These are phyloP conservation scores for Suillus variegatus DNA, from an alignment of 768 basidiomycete species.

Conservation along the genomic window DNA sequence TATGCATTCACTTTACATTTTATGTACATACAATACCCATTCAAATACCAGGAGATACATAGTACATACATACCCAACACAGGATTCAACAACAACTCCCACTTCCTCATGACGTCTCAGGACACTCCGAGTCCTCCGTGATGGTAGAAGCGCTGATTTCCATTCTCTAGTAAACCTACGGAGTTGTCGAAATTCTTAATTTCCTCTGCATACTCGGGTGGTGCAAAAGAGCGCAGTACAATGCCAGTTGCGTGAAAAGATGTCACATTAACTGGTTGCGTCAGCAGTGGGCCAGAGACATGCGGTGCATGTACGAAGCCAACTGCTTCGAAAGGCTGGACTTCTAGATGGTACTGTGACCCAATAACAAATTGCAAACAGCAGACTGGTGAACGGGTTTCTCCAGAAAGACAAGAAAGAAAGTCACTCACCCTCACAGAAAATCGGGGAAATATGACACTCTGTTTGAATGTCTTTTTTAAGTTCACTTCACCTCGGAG, in stretches of 20 bases:
- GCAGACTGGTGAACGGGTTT: neutral
- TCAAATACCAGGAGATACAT: neutral
- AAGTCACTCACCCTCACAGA: constrained; percentile 44
- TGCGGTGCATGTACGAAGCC: constrained; percentile 39
- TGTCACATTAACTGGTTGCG: constrained; percentile 41
- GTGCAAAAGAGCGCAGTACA: constrained; percentile 45
- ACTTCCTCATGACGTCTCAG: neutral
- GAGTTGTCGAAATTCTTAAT: constrained; percentile 52
- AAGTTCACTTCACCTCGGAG: constrained; percentile 55
- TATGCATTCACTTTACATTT: neutral
- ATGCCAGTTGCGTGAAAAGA: constrained; percentile 42
- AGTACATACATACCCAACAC: neutral
- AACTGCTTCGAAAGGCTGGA: constrained; percentile 43
- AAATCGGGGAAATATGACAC: constrained; percentile 46
- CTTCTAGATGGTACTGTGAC: constrained; percentile 45
- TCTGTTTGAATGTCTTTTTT: constrained; percentile 44
- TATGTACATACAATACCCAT: neutral
- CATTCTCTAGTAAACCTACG: constrained; percentile 54
- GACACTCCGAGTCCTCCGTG: constrained; percentile 11
- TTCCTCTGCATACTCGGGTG: constrained; percentile 50
- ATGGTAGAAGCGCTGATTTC: constrained; percentile 51
- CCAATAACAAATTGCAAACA: neutral
- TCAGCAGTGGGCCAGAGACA: constrained; percentile 35
- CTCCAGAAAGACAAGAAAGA: neutral
- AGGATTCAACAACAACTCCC: neutral